Evolutionary conservation across 2,329 filamentous ascomycete species (phyloP), one percentile per base, ranked within the genome.

Genomic region (Curvularia lunata): DNA sequence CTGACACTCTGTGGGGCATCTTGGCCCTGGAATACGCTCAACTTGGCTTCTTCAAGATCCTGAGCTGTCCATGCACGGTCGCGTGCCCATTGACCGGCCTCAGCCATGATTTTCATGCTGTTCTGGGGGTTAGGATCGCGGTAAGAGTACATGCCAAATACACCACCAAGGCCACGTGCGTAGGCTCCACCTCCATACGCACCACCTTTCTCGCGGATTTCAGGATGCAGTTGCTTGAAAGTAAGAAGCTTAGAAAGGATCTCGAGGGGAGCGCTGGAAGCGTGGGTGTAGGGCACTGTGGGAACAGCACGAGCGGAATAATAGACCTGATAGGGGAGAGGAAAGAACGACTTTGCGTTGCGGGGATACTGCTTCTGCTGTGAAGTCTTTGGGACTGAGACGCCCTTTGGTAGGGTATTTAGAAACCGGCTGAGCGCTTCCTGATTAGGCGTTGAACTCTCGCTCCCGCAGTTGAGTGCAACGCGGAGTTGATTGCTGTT

Each of bases 81-180:
- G 10, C 87, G 83, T 0, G 93, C 95, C 87, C 92, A 97, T 23
- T 84, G 81, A 1, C 94, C 95, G 1, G 92, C 91, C 55, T 89
- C 88, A 30, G 85, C 82, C 87, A 97, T 96, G 59, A 97, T 91
- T 54, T 85, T 86, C 64, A 98, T 81, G 0, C 92, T 94, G 77
- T 97, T 97, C 61, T 89, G 83, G 0, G 95, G 94, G 74, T 98
- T 97, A 2, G 95, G 95, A 74, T 99, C 95, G 50, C 95, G 91
- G 83, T 99, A 99, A 43, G 91, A 94, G 80, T 96, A 97, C 80
- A 97, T 96, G 16, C 92, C 92, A 68, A 99, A 98, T 1, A 96
- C 77, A 23, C 93, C 94, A 65, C 91, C 89, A 7, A 97, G 80
- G 0, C 90, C 86, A 23, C 88, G 87, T 43, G 90, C 89, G 74